Conservation (phyloP, 352 stramenopile genomes). For the Phytophthora pluvialis region DNA sequence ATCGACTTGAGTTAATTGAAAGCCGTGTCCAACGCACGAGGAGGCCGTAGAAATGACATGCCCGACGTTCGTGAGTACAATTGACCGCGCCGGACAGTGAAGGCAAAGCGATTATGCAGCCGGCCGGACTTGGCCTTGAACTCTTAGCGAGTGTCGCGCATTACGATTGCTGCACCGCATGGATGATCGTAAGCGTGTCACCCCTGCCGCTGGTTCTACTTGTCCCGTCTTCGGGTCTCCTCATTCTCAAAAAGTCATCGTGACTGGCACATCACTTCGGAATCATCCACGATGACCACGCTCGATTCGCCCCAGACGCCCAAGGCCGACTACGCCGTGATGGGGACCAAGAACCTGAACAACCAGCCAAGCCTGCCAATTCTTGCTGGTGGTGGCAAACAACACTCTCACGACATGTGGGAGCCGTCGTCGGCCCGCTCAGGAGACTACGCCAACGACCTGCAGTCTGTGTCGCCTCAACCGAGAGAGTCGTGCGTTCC, state of each 20-base stretch:
- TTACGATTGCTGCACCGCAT: conserved; percentile 1
- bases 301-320: conserved; percentile 29
- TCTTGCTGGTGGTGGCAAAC: conserved; percentile 11
- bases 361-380: conserved; percentile 26
- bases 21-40: not conserved
- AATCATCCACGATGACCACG: conserved; percentile 15
- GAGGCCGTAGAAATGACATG: too few relatives aligned
- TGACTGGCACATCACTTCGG: conserved; percentile 1
- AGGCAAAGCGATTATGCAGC: not conserved
- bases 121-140: not conserved
- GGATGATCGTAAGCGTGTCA: not conserved
- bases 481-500: conserved; percentile 3
- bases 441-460: conserved; percentile 21
- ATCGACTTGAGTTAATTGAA: too few relatives aligned
- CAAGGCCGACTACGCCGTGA: conserved; percentile 19
- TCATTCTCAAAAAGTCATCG: conserved; percentile 30
- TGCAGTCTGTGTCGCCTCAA: conserved; percentile 18
- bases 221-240: not conserved
- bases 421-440: conserved; percentile 18
- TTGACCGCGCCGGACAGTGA: not conserved
- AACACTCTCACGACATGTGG: conserved; percentile 21
- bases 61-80: too few relatives aligned
- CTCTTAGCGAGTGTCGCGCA: not conserved
- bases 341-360: conserved; percentile 11
- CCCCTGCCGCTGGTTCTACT: not conserved